Conservation (phyloP, 176 grass and related monocot species). For the Tillandsia fasciculata region DNA sequence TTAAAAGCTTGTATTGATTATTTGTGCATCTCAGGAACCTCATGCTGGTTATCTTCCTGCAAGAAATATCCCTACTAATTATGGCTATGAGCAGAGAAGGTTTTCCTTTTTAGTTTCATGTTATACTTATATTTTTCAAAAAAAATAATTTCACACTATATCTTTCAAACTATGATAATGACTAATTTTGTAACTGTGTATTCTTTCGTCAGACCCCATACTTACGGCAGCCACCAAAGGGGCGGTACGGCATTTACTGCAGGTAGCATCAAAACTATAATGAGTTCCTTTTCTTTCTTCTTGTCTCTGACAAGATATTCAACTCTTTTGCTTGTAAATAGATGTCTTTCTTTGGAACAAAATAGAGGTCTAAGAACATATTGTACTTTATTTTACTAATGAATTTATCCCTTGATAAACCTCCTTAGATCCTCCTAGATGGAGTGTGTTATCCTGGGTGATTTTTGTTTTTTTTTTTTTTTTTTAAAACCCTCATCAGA, state of each 20-base stretch:
- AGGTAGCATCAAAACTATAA: slow-evolving; percentile 39
- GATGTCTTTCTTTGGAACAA: not conserved
- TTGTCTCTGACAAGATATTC: slow-evolving; percentile 7
- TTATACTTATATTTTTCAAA: not conserved
- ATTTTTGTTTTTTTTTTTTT: too few species aligned
- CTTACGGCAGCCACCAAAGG: slow-evolving; percentile 17
- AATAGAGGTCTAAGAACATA: not conserved
- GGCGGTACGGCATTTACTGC: slow-evolving; percentile 28
- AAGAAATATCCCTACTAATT: slow-evolving; percentile 12
- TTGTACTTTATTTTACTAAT: not conserved
- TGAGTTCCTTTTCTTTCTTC: not conserved
- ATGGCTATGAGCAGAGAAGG: slow-evolving; percentile 35
- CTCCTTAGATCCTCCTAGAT: too few species aligned
- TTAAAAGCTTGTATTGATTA: slow-evolving; percentile 10
- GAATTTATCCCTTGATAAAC: too few species aligned
- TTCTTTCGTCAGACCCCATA: slow-evolving; percentile 28
- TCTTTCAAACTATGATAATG: not conserved
- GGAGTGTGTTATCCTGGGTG: too few species aligned
- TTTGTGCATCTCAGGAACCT: slow-evolving; percentile 39
- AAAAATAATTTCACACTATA: not conserved
- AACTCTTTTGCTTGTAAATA: slow-evolving; percentile 4
- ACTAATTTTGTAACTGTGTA: slow-evolving; percentile 20
- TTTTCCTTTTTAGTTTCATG: slow-evolving; percentile 7
- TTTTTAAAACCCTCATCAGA: too few species aligned
- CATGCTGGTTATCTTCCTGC: slow-evolving; percentile 59